Evolutionary conservation across 2,329 filamentous ascomycete genomes (phyloP).

Genomic region (Davidsoniella virescens): DNA sequence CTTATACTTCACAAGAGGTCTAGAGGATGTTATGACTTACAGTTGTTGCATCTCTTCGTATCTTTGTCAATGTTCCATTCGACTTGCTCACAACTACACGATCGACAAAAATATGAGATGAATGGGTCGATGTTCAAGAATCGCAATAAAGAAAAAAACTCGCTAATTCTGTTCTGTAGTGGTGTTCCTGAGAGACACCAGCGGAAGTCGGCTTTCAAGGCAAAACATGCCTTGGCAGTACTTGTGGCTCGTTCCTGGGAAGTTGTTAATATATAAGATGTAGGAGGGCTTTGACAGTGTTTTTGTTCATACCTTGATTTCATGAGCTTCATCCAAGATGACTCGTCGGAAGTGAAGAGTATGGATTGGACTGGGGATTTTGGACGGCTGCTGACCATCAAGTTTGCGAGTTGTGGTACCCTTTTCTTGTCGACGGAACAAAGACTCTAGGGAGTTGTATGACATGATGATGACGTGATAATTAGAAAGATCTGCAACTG

Average conservation of each 20-base stretch:
- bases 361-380: slow-evolving; percentile 62
- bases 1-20: neutral
- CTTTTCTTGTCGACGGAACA: slow-evolving; percentile 82
- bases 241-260: slow-evolving; percentile 60
- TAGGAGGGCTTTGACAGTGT: too few species aligned
- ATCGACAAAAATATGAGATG: slow-evolving; percentile 84
- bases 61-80: slow-evolving; percentile 69
- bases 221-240: slow-evolving; percentile 90
- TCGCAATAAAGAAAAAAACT: slow-evolving; percentile 86
- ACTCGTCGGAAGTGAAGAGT: slow-evolving; percentile 75
- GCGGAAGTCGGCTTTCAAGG: slow-evolving; percentile 71
- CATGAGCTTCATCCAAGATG: slow-evolving; percentile 89
- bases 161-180: slow-evolving; percentile 90
- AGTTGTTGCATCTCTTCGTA: slow-evolving; percentile 49
- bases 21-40: slow-evolving; percentile 32
- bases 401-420: slow-evolving; percentile 27
- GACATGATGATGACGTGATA: slow-evolving; percentile 96
- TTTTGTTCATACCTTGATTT: slow-evolving; percentile 52
- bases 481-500: slow-evolving; percentile 55
- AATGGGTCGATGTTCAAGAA: slow-evolving; percentile 84
- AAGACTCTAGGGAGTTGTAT: slow-evolving; percentile 80
- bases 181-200: slow-evolving; percentile 95
- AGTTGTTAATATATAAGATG: neutral
- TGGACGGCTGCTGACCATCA: slow-evolving; percentile 35
- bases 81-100: slow-evolving; percentile 61